Conservation (phyloP, 495 filamentous ascomycete genomes). For the Penicillium macrosclerotiorum region DNA sequence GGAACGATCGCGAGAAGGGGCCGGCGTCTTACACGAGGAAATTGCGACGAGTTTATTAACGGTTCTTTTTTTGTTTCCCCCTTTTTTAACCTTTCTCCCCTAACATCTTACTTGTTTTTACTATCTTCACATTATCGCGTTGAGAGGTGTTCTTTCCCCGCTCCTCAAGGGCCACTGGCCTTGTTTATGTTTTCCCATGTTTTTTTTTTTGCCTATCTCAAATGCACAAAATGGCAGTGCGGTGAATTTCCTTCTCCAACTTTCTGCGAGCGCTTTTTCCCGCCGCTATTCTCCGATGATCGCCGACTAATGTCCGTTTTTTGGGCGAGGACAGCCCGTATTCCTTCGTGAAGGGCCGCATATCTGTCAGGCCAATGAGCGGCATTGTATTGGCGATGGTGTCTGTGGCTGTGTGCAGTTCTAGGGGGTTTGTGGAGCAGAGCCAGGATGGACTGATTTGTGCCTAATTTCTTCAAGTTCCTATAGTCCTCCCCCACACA, state of each 20-base stretch:
- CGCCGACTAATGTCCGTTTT: neutral
- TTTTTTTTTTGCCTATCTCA: constrained; percentile 3
- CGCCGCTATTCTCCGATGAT: neutral
- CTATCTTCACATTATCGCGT: constrained; percentile 11
- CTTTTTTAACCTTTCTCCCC: no score
- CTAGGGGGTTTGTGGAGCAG: neutral
- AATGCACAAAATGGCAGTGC: neutral
- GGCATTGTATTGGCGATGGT: neutral
- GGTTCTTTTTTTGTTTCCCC: no score
- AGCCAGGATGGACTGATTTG: neutral
- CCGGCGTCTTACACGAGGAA: constrained; percentile 24
- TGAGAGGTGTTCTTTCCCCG: constrained; percentile 4
- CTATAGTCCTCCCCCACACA: neutral
- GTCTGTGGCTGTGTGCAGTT: no score
- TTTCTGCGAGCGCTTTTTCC: no score
- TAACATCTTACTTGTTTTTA: constrained; percentile 2
- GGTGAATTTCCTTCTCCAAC: neutral
- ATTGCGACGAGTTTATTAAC: constrained; percentile 28
- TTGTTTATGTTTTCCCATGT: no score
- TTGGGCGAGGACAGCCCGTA: neutral
- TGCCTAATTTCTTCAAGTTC: neutral
- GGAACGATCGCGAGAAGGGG: constrained; percentile 9
- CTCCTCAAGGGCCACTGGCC: no score
- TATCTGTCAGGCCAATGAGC: neutral
- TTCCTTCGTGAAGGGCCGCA: neutral